Base-by-base conservation (phyloP, 345 rosid genomes). In the Eucalyptus microcorys region DNA sequence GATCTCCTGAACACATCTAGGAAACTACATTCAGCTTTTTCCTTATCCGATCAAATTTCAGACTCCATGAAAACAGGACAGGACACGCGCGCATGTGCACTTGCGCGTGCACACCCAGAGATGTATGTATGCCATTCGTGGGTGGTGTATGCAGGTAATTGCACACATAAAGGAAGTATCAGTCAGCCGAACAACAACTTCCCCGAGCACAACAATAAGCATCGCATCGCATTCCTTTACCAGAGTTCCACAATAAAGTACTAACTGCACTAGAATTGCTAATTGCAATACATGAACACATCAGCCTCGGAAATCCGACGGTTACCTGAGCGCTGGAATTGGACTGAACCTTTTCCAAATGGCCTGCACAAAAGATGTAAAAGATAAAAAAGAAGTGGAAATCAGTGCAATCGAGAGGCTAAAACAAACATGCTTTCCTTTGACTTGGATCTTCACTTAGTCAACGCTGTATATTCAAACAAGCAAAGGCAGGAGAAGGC, bases 41-140 rank as follows among this genome's bases (percentile, higher is more conserved):
- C 40, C 81, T 71, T 37, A 42, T 76, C 83, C 15, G 1, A 76
- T 76, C 8, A 76, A 71, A 37, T 21, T 76, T 76, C 83, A 71
- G 81, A 71, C 81, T 37, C 22, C 26, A 5, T 5, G 2, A 76
- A 76, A 68, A 68, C 80, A 68, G 80, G 42, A 34, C 43, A 16
- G 24, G 80, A 68, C 80, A 8, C 3, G 6, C 3, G 0, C 2
- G 7, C 12, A 8, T 0, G 0, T 34, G 80, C 80, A 17, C 13
- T 37, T 37, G 45, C 4, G 3, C 5, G 4, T 37, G 47, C 47
- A 76, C 83, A 76, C 47, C 47, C 47, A 37, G 45, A 6, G 45
- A 76, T 76, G 27, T 76, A 76, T 76, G 27, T 5, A 76, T 3
- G 15, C 0, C 7, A 37, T 71, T 71, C 1, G 6, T 34, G 43